Conservation (phyloP, 305 asterid species). For the Plantago coronopus region DNA sequence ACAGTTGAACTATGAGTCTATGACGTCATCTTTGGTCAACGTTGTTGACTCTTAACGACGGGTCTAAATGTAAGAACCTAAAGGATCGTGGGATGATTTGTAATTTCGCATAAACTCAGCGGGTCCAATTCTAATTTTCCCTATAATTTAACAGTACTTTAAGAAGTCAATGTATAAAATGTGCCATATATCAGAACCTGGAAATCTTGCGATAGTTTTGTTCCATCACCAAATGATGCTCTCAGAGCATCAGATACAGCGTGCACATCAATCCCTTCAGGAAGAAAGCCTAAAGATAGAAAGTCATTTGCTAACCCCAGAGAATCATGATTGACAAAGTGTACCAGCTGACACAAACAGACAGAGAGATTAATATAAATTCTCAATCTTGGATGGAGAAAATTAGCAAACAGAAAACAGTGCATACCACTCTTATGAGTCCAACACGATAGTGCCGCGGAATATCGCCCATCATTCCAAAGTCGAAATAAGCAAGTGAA, state of each 20-base stretch:
- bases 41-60: too few species aligned
- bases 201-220: constrained; percentile 81
- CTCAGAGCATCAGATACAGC: constrained; percentile 80
- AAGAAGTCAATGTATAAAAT: not conserved
- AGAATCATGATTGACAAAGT: constrained; percentile 93
- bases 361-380: constrained; percentile 12
- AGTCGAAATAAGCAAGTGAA: constrained; percentile 93
- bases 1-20: too few species aligned
- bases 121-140: too few species aligned
- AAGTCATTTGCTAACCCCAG: constrained; percentile 91
- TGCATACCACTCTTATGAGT: constrained; percentile 83
- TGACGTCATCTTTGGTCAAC: too few species aligned
- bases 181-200: constrained; percentile 44
- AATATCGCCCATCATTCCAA: constrained; percentile 98
- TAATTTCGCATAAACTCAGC: too few species aligned
- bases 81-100: too few species aligned
- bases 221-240: constrained; percentile 81
- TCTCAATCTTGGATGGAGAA: constrained; percentile 13
- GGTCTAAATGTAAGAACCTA: too few species aligned
- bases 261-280: constrained; percentile 75
- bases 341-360: constrained; percentile 69
- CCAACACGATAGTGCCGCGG: constrained; percentile 97
- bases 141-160: not conserved
- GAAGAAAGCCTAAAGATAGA: constrained; percentile 87
- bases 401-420: constrained; percentile 6